phyloP scores from a whole-genome alignment of 2,329 filamentous ascomycete genomes.

The Cercospora brassicicola region DNA sequence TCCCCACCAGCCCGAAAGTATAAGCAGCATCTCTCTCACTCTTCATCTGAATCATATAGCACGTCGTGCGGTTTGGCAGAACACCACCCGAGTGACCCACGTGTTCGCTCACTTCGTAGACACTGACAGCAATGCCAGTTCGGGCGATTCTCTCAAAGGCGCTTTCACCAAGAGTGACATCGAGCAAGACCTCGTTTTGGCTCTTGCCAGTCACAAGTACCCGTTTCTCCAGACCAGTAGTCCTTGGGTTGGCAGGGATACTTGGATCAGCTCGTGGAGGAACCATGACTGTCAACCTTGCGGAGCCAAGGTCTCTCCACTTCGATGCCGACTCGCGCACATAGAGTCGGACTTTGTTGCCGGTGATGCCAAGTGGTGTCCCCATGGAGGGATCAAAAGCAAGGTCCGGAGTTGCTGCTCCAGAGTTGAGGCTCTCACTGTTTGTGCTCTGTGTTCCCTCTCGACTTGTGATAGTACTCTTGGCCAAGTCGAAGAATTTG shows the following conservation, averaged over 20 bases:
- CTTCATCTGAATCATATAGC: slow-evolving; percentile 62
- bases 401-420: slow-evolving; percentile 42
- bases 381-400: slow-evolving; percentile 37
- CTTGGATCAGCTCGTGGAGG: slow-evolving; percentile 53
- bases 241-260: slow-evolving; percentile 41
- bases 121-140: slow-evolving; percentile 82
- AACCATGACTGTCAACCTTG: slow-evolving; percentile 75
- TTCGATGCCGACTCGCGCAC: slow-evolving; percentile 71
- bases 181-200: slow-evolving; percentile 68
- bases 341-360: slow-evolving; percentile 84
- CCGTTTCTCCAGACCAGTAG: slow-evolving; percentile 71
- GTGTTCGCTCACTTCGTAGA: slow-evolving; percentile 67
- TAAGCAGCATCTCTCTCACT: slow-evolving; percentile 52
- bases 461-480: slow-evolving; percentile 68
- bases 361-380: slow-evolving; percentile 65
- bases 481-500: slow-evolving; percentile 77
- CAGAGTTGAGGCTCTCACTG: slow-evolving; percentile 62
- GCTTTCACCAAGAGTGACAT: slow-evolving; percentile 79
- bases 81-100: slow-evolving; percentile 60
- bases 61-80: slow-evolving; percentile 53
- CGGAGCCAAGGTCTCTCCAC: slow-evolving; percentile 90
- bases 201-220: slow-evolving; percentile 75
- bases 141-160: slow-evolving; percentile 82
- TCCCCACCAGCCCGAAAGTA: slow-evolving; percentile 52
- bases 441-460: slow-evolving; percentile 53